These are phyloP conservation scores for Diplocarpon rosae DNA, from an alignment of 2,329 filamentous ascomycete species.

Conservation along the genomic window DNA sequence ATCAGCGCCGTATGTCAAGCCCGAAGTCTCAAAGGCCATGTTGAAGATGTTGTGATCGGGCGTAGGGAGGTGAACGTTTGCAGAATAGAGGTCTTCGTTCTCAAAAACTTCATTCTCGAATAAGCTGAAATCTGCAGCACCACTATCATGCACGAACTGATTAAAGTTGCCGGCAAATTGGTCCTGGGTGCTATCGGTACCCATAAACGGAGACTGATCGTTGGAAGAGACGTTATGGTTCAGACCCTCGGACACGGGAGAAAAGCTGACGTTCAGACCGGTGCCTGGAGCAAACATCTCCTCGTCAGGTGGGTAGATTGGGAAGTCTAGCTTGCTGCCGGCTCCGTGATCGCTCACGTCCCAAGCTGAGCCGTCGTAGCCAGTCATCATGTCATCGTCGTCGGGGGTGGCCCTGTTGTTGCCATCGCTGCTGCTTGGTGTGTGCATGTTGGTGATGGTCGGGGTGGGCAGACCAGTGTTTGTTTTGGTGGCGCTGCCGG, in stretches of 20 bases:
- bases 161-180: slow-evolving; percentile 45
- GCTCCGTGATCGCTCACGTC: slow-evolving; percentile 10
- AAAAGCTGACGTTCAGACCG: slow-evolving; percentile 20
- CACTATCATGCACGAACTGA: slow-evolving; percentile 35
- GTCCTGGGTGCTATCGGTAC: slow-evolving; percentile 35
- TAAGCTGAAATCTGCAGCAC: slow-evolving; percentile 42
- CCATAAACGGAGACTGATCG: slow-evolving; percentile 27
- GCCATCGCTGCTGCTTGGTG: slow-evolving; percentile 44
- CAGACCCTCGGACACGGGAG: slow-evolving; percentile 22
- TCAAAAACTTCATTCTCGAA: slow-evolving; percentile 43
- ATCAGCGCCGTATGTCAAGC: slow-evolving; percentile 22
- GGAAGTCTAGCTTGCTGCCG: slow-evolving; percentile 14
- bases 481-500: slow-evolving; percentile 28
- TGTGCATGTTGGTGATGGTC: slow-evolving; percentile 42
- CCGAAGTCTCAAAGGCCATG: slow-evolving; percentile 21
- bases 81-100: slow-evolving; percentile 49
- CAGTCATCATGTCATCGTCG: slow-evolving; percentile 17
- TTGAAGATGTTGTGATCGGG: slow-evolving; percentile 33
- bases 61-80: slow-evolving; percentile 42
- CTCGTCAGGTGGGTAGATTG: slow-evolving; percentile 19
- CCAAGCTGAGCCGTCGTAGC: slow-evolving; percentile 10
- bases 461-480: slow-evolving; percentile 43
- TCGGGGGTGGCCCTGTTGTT: slow-evolving; percentile 20
- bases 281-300: slow-evolving; percentile 18
- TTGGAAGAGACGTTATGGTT: slow-evolving; percentile 16